phyloP scores from a whole-genome alignment of 1,284 basidiomycete species.

The Coniferiporia weirii region DNA sequence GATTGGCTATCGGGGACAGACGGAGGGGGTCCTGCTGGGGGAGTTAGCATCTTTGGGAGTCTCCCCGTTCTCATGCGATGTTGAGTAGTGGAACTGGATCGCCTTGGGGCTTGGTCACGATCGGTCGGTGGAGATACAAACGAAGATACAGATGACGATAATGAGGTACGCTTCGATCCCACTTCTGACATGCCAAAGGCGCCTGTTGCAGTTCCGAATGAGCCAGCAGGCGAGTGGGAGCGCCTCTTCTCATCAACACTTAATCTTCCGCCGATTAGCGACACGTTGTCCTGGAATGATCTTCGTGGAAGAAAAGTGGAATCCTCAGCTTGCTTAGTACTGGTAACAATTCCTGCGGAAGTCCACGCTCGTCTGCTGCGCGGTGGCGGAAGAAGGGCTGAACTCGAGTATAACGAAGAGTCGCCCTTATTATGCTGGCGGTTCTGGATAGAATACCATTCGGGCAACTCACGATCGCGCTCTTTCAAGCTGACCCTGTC shows the following conservation, averaged over 20 bases:
- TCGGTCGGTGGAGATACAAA: constrained; percentile 36
- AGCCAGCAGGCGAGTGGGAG: constrained; percentile 11
- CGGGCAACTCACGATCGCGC: constrained; percentile 12
- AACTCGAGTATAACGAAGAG: constrained; percentile 32
- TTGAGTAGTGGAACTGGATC: constrained; percentile 35
- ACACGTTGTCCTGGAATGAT: constrained; percentile 14
- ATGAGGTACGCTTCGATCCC: constrained; percentile 39
- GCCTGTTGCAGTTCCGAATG: constrained; percentile 22
- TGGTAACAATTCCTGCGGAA: constrained; percentile 25
- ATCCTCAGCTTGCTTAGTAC: neutral
- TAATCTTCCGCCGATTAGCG: constrained; percentile 8
- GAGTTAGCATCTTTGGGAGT: constrained; percentile 21
- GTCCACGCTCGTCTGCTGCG: constrained; percentile 49
- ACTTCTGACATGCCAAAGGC: constrained; percentile 36
- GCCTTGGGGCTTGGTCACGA: constrained; percentile 32
- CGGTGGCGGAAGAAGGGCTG: constrained; percentile 59
- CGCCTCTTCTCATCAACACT: constrained; percentile 13
- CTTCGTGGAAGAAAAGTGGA: constrained; percentile 3
- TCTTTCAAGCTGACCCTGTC: constrained; percentile 11
- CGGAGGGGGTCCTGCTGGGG: constrained; percentile 20
- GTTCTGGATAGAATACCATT: constrained; percentile 16
- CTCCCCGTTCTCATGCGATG: constrained; percentile 40
- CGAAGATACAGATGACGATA: constrained; percentile 49
- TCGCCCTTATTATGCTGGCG: constrained; percentile 13
- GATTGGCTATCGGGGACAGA: constrained; percentile 13